Percentiles rank a stretch among this genome's conserved stretches.
Evolutionary conservation across 306 rosid genomes (phyloP).

Genomic region (Cicer yamashitae): DNA sequence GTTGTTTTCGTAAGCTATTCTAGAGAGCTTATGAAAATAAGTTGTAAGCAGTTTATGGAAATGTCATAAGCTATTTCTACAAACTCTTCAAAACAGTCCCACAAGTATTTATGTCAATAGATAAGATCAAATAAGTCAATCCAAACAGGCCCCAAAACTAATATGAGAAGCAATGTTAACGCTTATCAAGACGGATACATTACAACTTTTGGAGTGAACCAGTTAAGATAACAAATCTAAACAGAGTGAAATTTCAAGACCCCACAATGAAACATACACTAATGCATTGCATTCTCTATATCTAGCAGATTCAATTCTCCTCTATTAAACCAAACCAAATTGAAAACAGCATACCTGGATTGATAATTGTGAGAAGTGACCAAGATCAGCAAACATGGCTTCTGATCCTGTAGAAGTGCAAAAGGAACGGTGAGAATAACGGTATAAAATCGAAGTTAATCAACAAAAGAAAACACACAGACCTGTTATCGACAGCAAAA

Average conservation of each 20-base stretch:
- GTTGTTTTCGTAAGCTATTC: too few species aligned
- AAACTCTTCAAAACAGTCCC: too few species aligned
- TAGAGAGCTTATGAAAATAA: too few species aligned
- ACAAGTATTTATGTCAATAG: too few species aligned
- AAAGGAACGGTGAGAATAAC: conserved; percentile 33
- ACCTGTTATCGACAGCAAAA: conserved; percentile 91
- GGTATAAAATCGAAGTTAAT: conserved; percentile 35
- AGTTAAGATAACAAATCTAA: conserved; percentile 4
- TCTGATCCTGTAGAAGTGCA: conserved; percentile 71
- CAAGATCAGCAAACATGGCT: conserved; percentile 99
- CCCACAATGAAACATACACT: neutral
- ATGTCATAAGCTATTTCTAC: too few species aligned
- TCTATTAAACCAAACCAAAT: conserved; percentile 1
- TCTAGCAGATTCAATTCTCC: conserved; percentile 7
- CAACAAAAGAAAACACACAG: conserved; percentile 41
- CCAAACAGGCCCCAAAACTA: neutral
- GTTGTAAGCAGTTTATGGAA: too few species aligned
- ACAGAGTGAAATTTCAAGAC: conserved; percentile 5
- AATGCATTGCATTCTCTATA: neutral
- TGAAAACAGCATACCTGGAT: conserved; percentile 67
- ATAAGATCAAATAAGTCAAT: too few species aligned
- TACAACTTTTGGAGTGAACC: conserved; percentile 14
- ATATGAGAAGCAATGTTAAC: conserved; percentile 8
- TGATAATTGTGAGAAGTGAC: conserved; percentile 89
- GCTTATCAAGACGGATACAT: conserved; percentile 25